Evolutionary conservation across 163 green algal genomes (phyloP).

Genomic region (Scenedesmus sp.): DNA sequence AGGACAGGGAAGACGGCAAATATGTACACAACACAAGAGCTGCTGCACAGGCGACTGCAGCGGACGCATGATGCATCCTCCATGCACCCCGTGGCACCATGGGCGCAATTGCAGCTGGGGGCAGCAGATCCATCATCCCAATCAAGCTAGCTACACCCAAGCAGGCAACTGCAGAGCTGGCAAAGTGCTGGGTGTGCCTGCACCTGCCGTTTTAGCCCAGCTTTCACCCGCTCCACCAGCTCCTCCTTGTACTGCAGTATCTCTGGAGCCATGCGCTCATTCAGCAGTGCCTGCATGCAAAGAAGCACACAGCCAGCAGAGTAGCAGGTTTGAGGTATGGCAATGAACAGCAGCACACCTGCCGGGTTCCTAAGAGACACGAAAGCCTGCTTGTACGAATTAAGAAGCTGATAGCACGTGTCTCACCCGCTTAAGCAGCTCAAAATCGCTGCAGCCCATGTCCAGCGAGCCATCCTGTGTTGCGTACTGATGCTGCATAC

Average conservation of each 20-base stretch:
- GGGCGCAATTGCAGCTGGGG: no score
- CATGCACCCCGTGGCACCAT: no score
- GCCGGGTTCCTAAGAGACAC: background rate
- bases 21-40: background rate
- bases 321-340: background rate
- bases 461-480: conserved; percentile 25
- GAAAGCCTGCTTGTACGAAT: background rate
- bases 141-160: background rate
- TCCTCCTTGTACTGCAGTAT: conserved; percentile 43
- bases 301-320: background rate
- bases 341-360: background rate
- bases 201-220: conserved; percentile 36
- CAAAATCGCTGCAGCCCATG: conserved; percentile 23
- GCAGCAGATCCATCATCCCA: no score
- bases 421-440: conserved; percentile 37
- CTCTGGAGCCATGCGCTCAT: conserved; percentile 52
- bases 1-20: background rate
- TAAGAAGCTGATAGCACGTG: background rate
- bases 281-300: conserved; percentile 42
- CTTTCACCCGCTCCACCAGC: conserved; percentile 31
- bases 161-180: background rate
- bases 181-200: background rate
- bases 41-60: no score
- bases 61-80: no score
- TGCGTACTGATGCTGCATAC: background rate